A percentile compares a stretch with the other conserved stretches of the same genome.
phyloP scores from a whole-genome alignment of 768 basidiomycete genomes.

The Boletus bicolor region DNA sequence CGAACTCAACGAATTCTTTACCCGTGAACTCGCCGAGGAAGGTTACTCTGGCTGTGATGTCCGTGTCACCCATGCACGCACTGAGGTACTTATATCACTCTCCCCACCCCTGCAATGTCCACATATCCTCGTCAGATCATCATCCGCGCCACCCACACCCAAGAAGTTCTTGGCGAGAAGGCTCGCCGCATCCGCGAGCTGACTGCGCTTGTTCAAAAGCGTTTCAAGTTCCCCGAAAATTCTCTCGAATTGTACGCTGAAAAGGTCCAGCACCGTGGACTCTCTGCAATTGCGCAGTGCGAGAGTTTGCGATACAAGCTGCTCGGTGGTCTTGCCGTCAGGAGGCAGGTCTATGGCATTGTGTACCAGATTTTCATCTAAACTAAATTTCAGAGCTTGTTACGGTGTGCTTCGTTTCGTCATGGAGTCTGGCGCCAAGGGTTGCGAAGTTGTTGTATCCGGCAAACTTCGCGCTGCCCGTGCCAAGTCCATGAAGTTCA shows the following conservation, averaged over 20 bases:
- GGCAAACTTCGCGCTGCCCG: constrained; percentile 99
- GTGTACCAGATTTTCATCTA: background rate
- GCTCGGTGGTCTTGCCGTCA: constrained; percentile 97
- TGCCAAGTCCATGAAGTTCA: constrained; percentile 99
- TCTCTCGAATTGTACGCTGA: constrained; percentile 98
- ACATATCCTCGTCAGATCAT: constrained; percentile 64
- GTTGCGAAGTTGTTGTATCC: constrained; percentile 98
- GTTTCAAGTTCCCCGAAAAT: constrained; percentile 99
- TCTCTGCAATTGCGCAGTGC: constrained; percentile 98
- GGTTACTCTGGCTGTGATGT: constrained; percentile 99
- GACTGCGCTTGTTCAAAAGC: constrained; percentile 96
- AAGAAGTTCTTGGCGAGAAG: constrained; percentile 98
- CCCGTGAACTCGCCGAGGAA: constrained; percentile 96
- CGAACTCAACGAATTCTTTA: constrained; percentile 99
- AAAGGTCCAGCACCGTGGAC: constrained; percentile 97
- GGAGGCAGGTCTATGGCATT: constrained; percentile 61
- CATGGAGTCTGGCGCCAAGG: constrained; percentile 99
- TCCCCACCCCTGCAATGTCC: background rate
- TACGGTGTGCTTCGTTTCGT: constrained; percentile 99
- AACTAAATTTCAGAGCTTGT: constrained; percentile 62
- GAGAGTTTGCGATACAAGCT: constrained; percentile 99
- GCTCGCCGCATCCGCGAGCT: constrained; percentile 99
- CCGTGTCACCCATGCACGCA: constrained; percentile 97
- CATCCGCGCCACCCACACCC: constrained; percentile 99
- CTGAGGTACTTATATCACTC: constrained; percentile 59